A percentile compares a stretch with the other conserved stretches of the same genome.
Evolutionary conservation across 1,284 basidiomycete genomes (phyloP).

Genomic region (Psilocybe mexicana): DNA sequence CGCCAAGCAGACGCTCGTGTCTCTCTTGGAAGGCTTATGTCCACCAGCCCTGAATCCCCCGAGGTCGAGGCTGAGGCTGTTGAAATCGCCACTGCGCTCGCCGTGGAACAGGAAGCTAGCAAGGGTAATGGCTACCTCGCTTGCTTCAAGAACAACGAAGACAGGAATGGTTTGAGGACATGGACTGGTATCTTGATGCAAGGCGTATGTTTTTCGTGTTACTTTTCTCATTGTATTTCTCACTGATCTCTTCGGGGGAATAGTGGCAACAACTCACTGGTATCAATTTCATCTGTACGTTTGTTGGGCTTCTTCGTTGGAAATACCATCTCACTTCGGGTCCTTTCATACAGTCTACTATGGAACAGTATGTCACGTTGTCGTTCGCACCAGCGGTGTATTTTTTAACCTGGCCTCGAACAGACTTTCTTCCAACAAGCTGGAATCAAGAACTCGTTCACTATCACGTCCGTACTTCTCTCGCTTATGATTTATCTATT

Average conservation of each 20-base stretch:
- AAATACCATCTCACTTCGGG: not conserved
- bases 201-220: slow-evolving; percentile 19
- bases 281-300: slow-evolving; percentile 34
- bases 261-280: slow-evolving; percentile 37
- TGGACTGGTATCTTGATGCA: slow-evolving; percentile 56
- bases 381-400: slow-evolving; percentile 43
- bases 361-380: slow-evolving; percentile 48
- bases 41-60: slow-evolving; percentile 22
- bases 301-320: not conserved
- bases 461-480: slow-evolving; percentile 57
- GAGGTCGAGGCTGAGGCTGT: slow-evolving; percentile 28
- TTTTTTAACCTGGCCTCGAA: slow-evolving; percentile 27
- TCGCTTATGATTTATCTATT: slow-evolving; percentile 36
- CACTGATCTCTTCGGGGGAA: not conserved
- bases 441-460: slow-evolving; percentile 66
- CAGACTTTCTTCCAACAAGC: slow-evolving; percentile 32
- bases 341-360: slow-evolving; percentile 29
- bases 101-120: slow-evolving; percentile 26
- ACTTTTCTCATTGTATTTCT: not conserved
- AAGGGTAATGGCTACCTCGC: slow-evolving; percentile 33
- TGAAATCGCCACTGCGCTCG: slow-evolving; percentile 28
- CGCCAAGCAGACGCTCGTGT: slow-evolving; percentile 23
- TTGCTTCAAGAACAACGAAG: slow-evolving; percentile 56
- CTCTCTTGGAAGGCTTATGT: slow-evolving; percentile 30
- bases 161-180: slow-evolving; percentile 63